Evolutionary conservation across 2,329 filamentous ascomycete species (phyloP).

Genomic region (Cytospora piceicola): DNA sequence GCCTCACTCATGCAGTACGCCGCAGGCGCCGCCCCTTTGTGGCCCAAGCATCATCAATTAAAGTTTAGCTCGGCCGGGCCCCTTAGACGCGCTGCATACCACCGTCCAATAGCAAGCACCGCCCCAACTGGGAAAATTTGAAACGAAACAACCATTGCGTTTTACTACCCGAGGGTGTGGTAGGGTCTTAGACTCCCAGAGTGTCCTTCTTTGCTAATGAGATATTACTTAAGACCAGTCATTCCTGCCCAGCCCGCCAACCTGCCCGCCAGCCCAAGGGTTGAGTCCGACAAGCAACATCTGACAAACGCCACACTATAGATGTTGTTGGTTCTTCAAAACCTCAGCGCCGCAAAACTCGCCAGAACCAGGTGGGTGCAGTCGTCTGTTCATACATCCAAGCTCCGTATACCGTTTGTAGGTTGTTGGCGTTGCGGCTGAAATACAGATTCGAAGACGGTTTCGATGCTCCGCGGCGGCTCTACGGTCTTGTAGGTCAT

Average conservation of each 20-base stretch:
- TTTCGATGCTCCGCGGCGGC: too few relatives aligned
- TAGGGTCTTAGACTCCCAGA: constrained; percentile 7
- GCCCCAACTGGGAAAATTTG: neutral
- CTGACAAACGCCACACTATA: neutral
- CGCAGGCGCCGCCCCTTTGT: constrained; percentile 4
- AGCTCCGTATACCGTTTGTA: neutral
- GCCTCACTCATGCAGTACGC: constrained; percentile 18
- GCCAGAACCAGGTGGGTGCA: neutral
- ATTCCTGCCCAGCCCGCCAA: neutral
- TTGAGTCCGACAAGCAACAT: neutral
- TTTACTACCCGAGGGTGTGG: constrained; percentile 20
- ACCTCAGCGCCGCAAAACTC: too few relatives aligned
- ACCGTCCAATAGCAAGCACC: constrained; percentile 13
- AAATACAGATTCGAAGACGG: too few relatives aligned
- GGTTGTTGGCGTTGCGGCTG: too few relatives aligned
- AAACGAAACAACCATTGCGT: constrained; percentile 22
- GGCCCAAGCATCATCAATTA: constrained; percentile 15
- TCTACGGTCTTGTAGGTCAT: too few relatives aligned
- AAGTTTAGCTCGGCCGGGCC: constrained; percentile 10
- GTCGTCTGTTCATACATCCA: neutral
- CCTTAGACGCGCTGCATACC: constrained; percentile 20
- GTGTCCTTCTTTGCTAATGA: constrained; percentile 1
- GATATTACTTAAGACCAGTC: neutral
- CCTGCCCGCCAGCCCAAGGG: too few relatives aligned
- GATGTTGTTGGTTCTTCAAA: neutral